Percentiles rank a stretch among this genome's conserved stretches.
Conservation (phyloP, 768 basidiomycete genomes). For the Mycena galericulata region DNA sequence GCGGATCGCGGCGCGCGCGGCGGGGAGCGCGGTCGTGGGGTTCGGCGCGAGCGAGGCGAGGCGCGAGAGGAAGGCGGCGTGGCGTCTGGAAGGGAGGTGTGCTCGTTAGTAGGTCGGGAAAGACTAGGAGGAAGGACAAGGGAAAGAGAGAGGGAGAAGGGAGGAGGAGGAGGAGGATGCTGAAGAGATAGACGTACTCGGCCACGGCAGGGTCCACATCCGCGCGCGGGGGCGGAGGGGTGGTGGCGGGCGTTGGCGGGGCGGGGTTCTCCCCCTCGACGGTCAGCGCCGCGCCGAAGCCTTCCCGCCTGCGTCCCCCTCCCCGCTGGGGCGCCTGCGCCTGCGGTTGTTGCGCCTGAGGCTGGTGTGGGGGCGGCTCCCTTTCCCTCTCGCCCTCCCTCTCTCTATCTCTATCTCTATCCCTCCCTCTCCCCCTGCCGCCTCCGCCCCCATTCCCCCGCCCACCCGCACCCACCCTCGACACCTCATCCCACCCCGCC, state of each 20-base stretch:
- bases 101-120: not conserved
- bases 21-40: slow-evolving; percentile 67
- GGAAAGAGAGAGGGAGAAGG: too few species aligned
- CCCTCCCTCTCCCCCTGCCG: slow-evolving; percentile 65
- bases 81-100: slow-evolving; percentile 64
- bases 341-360: slow-evolving; percentile 41
- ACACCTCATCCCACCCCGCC: slow-evolving; percentile 76
- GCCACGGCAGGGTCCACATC: slow-evolving; percentile 66
- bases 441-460: slow-evolving; percentile 53
- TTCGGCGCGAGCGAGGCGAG: slow-evolving; percentile 71
- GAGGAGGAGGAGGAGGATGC: not conserved
- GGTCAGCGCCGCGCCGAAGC: slow-evolving; percentile 73
- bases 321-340: slow-evolving; percentile 41
- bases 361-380: slow-evolving; percentile 45
- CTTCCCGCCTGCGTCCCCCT: slow-evolving; percentile 66
- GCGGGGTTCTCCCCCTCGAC: slow-evolving; percentile 44
- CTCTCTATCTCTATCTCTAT: slow-evolving; percentile 62
- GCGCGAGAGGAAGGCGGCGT: slow-evolving; percentile 72
- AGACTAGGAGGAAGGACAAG: too few species aligned
- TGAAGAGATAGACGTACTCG: slow-evolving; percentile 57
- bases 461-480: slow-evolving; percentile 35
- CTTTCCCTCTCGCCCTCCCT: slow-evolving; percentile 37
- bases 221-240: slow-evolving; percentile 54
- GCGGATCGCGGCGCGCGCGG: slow-evolving; percentile 80
- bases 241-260: slow-evolving; percentile 45